phyloP scores from a whole-genome alignment of 805 yeast genomes.

The Kluyveromyces wickerhamii region DNA sequence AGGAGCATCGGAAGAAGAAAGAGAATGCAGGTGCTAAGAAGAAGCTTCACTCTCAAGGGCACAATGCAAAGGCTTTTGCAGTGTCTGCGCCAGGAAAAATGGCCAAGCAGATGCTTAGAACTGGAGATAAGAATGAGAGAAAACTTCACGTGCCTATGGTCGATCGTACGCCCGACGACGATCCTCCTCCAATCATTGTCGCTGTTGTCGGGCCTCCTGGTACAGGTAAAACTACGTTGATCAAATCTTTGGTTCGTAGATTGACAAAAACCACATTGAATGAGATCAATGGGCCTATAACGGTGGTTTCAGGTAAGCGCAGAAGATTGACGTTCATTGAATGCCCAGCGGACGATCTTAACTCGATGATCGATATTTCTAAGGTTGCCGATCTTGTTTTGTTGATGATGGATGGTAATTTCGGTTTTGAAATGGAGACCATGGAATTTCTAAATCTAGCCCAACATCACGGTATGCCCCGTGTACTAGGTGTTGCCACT shows the following conservation, averaged over 20 bases:
- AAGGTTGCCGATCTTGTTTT: conserved; percentile 90
- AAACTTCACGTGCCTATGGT: conserved; percentile 95
- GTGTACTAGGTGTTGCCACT: conserved; percentile 90
- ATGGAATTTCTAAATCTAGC: conserved; percentile 96
- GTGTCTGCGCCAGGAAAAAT: conserved; percentile 80
- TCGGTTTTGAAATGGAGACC: conserved; percentile 98
- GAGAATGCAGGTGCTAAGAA: conserved; percentile 62
- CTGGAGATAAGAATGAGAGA: conserved; percentile 74
- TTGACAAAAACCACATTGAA: conserved; percentile 77
- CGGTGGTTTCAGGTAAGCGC: conserved; percentile 92
- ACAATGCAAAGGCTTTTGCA: conserved; percentile 76
- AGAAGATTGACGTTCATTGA: conserved; percentile 89
- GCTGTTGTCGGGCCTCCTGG: conserved; percentile 99
- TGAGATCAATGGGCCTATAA: conserved; percentile 92
- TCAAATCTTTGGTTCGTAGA: conserved; percentile 80
- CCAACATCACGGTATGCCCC: conserved; percentile 98
- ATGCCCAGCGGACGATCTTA: conserved; percentile 77
- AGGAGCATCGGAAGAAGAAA: conserved; percentile 66
- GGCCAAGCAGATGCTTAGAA: conserved; percentile 73
- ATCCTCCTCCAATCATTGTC: conserved; percentile 92
- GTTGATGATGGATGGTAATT: conserved; percentile 88
- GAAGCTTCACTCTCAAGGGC: conserved; percentile 82
- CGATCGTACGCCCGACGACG: conserved; percentile 94
- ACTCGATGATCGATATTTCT: conserved; percentile 94
- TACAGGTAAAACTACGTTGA: conserved; percentile 91